These are phyloP conservation scores for Rhodotorula sp. DNA, from an alignment of 1,284 basidiomycete species.

Conservation along the genomic window DNA sequence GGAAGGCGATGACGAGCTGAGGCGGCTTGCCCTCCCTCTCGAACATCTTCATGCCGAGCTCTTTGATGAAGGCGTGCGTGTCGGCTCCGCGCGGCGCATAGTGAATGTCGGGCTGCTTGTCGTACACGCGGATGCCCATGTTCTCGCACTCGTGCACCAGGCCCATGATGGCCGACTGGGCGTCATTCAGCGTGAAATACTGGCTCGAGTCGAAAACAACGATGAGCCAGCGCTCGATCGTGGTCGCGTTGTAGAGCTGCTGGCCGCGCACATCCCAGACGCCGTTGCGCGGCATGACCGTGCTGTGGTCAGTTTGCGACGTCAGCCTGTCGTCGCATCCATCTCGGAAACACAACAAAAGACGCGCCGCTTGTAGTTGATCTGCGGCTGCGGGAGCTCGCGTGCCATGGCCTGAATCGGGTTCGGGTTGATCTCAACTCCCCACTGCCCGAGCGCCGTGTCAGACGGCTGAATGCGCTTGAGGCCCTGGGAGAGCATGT, in stretches of 20 bases:
- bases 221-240: neutral
- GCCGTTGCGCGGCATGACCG: neutral
- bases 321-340: no score
- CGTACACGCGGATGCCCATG: neutral
- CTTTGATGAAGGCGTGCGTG: neutral
- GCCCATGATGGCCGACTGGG: neutral
- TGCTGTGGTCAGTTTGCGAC: neutral
- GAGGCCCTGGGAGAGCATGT: conserved; percentile 4
- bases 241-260: neutral
- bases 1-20: conserved; percentile 29
- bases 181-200: conserved; percentile 2
- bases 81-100: conserved; percentile 17
- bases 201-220: conserved; percentile 4
- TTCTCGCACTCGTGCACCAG: neutral
- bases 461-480: conserved; percentile 12
- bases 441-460: conserved; percentile 13
- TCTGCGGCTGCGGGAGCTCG: conserved; percentile 8
- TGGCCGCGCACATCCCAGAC: neutral
- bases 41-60: neutral
- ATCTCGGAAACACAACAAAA: neutral
- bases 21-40: neutral
- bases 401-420: conserved; percentile 23
- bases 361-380: conserved; percentile 7
- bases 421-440: conserved; percentile 1
- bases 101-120: conserved; percentile 13